A percentile compares a stretch with the other conserved stretches of the same genome.
These are phyloP conservation scores for Stagonosporopsis cucurbitacearum DNA, from an alignment of 2,329 filamentous ascomycete genomes.

Conservation along the genomic window DNA sequence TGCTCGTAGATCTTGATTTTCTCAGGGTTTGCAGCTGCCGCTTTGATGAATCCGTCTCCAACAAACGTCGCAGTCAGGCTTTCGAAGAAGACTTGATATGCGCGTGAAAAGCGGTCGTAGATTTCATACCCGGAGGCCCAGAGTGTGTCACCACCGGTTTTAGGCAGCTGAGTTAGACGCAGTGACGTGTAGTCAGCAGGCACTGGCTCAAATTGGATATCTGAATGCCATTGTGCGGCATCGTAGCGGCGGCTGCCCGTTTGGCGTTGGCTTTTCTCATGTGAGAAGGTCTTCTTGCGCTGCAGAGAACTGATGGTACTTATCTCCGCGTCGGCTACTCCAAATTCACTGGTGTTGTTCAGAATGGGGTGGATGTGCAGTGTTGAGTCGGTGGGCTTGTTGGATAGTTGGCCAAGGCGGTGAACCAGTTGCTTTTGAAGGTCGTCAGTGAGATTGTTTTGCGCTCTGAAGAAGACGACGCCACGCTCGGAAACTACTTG, in stretches of 20 bases:
- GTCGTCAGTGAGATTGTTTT: slow-evolving; percentile 57
- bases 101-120: slow-evolving; percentile 37
- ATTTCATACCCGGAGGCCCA: slow-evolving; percentile 54
- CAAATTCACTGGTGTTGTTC: slow-evolving; percentile 36
- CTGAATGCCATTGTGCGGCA: slow-evolving; percentile 62
- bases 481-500: slow-evolving; percentile 54
- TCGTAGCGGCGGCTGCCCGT: slow-evolving; percentile 49
- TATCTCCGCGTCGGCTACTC: slow-evolving; percentile 43
- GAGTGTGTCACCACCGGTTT: slow-evolving; percentile 50
- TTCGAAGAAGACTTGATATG: slow-evolving; percentile 32
- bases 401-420: slow-evolving; percentile 59
- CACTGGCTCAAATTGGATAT: slow-evolving; percentile 70
- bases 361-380: slow-evolving; percentile 67
- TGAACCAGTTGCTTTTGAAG: slow-evolving; percentile 62
- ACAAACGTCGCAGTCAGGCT: slow-evolving; percentile 34
- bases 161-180: slow-evolving; percentile 50
- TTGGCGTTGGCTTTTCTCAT: slow-evolving; percentile 10
- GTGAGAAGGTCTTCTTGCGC: slow-evolving; percentile 37
- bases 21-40: slow-evolving; percentile 19
- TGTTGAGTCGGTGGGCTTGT: slow-evolving; percentile 55
- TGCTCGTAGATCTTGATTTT: slow-evolving; percentile 20
- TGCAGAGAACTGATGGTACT: slow-evolving; percentile 45
- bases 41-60: slow-evolving; percentile 28
- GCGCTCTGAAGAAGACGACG: slow-evolving; percentile 62
- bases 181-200: slow-evolving; percentile 69